Evolutionary conservation across 2,329 filamentous ascomycete species (phyloP).

Genomic region (Talaromyces sp.): DNA sequence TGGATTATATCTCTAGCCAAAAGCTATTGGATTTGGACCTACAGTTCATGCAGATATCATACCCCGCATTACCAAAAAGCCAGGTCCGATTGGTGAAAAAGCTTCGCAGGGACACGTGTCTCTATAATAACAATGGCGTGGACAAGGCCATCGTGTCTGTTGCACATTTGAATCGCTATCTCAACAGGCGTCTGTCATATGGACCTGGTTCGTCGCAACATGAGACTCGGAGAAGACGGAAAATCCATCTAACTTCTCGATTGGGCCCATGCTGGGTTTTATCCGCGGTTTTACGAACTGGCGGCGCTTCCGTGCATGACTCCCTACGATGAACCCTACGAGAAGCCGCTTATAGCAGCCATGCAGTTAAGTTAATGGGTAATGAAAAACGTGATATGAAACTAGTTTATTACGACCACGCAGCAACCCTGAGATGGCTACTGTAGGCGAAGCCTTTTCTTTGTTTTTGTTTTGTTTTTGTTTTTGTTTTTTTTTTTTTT

Average conservation of each 20-base stretch:
- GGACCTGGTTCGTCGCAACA: slow-evolving; percentile 25
- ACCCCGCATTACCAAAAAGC: slow-evolving; percentile 16
- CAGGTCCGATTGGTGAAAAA: slow-evolving; percentile 20
- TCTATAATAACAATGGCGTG: slow-evolving; percentile 21
- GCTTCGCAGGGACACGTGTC: slow-evolving; percentile 16
- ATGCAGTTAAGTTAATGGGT: slow-evolving; percentile 18
- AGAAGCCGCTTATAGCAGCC: slow-evolving; percentile 16
- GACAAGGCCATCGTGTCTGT: slow-evolving; percentile 13
- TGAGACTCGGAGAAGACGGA: slow-evolving; percentile 23
- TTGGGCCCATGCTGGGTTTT: slow-evolving; percentile 23
- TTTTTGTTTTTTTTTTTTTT: too few relatives aligned
- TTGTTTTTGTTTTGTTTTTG: too few relatives aligned
- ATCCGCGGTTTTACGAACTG: slow-evolving; percentile 22
- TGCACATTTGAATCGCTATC: slow-evolving; percentile 1
- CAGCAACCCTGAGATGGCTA: slow-evolving; percentile 18
- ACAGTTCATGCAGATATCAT: slow-evolving; percentile 13
- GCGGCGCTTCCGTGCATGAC: slow-evolving; percentile 17
- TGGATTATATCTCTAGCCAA: slow-evolving; percentile 22
- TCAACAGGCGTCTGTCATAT: slow-evolving; percentile 21
- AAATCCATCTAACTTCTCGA: slow-evolving; percentile 22
- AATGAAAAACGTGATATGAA: slow-evolving; percentile 20
- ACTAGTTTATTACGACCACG: slow-evolving; percentile 18
- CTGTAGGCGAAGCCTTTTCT: slow-evolving; percentile 17
- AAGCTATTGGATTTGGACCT: slow-evolving; percentile 17
- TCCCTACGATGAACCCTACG: slow-evolving; percentile 18